Evolutionary conservation across 257 asterid genomes (phyloP), one percentile per base, ranked within the genome.

Genomic region (Primulina huaijiensis): DNA sequence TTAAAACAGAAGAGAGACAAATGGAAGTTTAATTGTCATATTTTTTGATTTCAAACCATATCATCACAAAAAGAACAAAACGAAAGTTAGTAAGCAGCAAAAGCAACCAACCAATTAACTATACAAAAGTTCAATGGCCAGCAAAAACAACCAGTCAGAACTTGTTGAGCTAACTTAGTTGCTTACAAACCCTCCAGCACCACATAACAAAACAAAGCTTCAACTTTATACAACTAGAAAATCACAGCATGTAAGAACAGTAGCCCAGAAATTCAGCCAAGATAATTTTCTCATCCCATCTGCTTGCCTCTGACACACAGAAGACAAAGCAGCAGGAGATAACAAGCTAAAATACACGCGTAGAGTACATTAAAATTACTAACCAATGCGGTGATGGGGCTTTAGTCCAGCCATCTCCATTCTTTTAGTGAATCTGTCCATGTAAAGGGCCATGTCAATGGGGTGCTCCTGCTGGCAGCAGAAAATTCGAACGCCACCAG

Each of bases 321-420:
- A 43, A 43, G 53, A 43, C 17, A 11, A 69, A 35, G 58, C 29
- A 29, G 14, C 56, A 20, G 20, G 31, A 16, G 8, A 23, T 23
- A 19, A 9, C 8, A 11, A 25, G 58, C 17, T 4, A 27, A 27
- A 20, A 7, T 56, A 46, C 2, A 35, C 5, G 11, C 0, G 14
- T 1, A 29, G 19, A 63, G 31, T 40, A 4, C 10, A 12, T 9
- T 43, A 53, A 8, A 43, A 53, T 25, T 65, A 73, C 80, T 72
- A 63, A 93, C 96, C 97, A 53, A 93, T 78, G 59, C 83, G 95
- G 72, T 93, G 92, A 72, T 87, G 88, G 66, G 92, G 90, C 67
- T 83, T 89, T 69, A 93, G 85, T 65, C 95, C 96, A 61, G 94
- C 96, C 89, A 89, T 81, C 19, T 77, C 84, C 97, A 93, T 86